Percentiles rank a stretch among this genome's conserved stretches.
Conservation (phyloP, 176 grass and related monocot genomes). For the maize (Zea mays) region Zm-B73-REFERENCE-NAM-5.0 NC_050101.1:25179501-25180000, state of each 20-base stretch:
- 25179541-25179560: background rate
- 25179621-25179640: background rate
- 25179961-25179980: background rate
- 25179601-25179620: background rate
- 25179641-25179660: background rate
- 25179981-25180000: background rate
- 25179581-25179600: background rate
- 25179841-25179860: background rate
- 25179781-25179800: background rate
- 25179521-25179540: background rate
- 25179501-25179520: background rate
- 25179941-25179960: background rate
- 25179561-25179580: background rate
- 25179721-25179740: background rate
- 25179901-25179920: slow-evolving; percentile 17
- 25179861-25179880: background rate
- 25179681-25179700: background rate
- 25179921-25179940: background rate
- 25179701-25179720: background rate
- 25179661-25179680: background rate
- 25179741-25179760: background rate
- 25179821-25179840: background rate
- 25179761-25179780: background rate
- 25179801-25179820: background rate
- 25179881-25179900: background rate